Evolutionary conservation across 1,139 yeast genomes (phyloP), one percentile per base, ranked within the genome.

Genomic region (Yamadazyma pseudoaaseri): DNA sequence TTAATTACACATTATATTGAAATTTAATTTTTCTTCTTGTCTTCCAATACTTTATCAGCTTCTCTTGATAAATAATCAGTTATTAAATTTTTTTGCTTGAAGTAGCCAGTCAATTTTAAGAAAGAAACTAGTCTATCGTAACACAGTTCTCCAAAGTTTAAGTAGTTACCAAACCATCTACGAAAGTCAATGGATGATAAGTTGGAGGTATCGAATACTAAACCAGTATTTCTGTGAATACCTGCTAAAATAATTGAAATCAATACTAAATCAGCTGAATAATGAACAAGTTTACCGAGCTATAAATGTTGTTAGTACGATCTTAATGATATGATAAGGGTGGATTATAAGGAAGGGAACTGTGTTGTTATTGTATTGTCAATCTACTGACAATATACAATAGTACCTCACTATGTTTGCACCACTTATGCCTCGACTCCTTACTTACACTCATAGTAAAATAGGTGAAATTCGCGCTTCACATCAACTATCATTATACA

Each of bases 211-310:
- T 70, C 75, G 48, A 70, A 70, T 29, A 60, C 70, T 39, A 71
- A 64, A 0, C 87, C 89, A 0, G 86, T 80, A 42, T 76, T 76
- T 36, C 80, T 63, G 48, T 81, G 79, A 34, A 81, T 62, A 1
- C 84, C 85, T 0, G 89, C 86, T 21, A 81, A 60, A 16, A 82
- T 61, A 52, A 82, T 71, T 3, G 86, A 78, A 13, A 80, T 58
- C 37, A 82, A 58, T 2, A 81, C 70, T 38, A 81, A 61, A 47
- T 81, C 87, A 28, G 79, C 47, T 0, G 80, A 65, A 42, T 76
- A 76, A 51, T 79, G 85, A 2, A 74, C 59, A 29, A 76, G 43
- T 49, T 64, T 74, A 0, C 81, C 81, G 21, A 76, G 50, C 79
- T 73, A 28, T 3, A 27, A 16, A 7, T 9, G 5, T 13, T 27